A percentile compares a stretch with the other conserved stretches of the same genome.
Evolutionary conservation across 2,329 filamentous ascomycete genomes (phyloP).

Genomic region (Paraconiothyrium brasiliense): DNA sequence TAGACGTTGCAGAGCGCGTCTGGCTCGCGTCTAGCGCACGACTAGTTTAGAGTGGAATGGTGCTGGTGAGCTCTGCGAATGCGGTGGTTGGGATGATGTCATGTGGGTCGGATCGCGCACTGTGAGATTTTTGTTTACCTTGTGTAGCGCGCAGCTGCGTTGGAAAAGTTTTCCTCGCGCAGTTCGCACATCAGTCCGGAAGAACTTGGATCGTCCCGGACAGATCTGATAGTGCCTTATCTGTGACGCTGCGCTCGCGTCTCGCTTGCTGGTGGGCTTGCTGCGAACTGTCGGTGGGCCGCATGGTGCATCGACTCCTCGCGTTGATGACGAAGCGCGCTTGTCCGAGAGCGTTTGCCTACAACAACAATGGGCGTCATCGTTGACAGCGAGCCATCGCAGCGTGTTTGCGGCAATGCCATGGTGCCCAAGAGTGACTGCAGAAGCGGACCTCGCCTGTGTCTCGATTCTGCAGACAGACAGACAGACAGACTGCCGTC

Average conservation of each 20-base stretch:
- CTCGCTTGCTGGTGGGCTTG: conserved; percentile 2
- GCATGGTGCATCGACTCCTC: conserved; percentile 7
- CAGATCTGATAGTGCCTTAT: no score
- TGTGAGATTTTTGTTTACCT: conserved; percentile 18
- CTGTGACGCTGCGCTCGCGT: neutral
- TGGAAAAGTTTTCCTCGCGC: conserved; percentile 8
- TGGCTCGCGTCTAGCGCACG: neutral
- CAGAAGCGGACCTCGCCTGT: neutral
- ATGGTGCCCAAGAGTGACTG: neutral
- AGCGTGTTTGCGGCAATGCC: neutral
- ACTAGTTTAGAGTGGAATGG: neutral
- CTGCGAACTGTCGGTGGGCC: conserved; percentile 14
- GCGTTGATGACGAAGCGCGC: conserved; percentile 12
- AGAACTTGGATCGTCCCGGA: no score
- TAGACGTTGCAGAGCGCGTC: neutral
- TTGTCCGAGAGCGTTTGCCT: conserved; percentile 5
- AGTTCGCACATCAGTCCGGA: neutral
- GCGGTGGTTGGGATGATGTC: conserved; percentile 13
- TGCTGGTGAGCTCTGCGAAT: neutral
- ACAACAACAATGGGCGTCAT: conserved; percentile 18
- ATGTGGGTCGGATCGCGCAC: conserved; percentile 9
- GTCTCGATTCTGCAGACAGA: neutral
- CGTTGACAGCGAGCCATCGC: neutral
- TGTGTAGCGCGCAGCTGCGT: conserved; percentile 6
- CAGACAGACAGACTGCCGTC: neutral